Evolutionary conservation across 2,329 filamentous ascomycete species (phyloP).

Genomic region (Hyphodiscus sp.): DNA sequence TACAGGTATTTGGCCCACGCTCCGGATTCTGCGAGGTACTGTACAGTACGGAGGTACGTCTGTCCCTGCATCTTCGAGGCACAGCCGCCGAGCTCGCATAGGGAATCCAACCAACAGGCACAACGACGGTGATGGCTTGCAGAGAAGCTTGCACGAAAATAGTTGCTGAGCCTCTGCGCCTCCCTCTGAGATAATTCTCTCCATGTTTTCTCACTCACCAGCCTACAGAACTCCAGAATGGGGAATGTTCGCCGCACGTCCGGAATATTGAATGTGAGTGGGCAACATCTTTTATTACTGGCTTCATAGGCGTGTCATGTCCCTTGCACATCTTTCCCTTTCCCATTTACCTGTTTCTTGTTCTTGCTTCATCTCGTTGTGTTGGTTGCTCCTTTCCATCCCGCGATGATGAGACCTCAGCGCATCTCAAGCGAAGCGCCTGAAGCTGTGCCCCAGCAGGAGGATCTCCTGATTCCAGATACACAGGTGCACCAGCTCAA

Average conservation of each 20-base stretch:
- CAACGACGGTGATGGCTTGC: neutral
- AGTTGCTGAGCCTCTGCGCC: neutral
- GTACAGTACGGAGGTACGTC: too few species aligned
- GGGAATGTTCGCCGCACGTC: neutral
- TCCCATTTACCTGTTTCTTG: neutral
- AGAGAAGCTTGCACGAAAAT: neutral
- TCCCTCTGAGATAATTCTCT: neutral
- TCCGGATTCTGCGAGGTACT: too few species aligned
- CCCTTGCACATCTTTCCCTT: neutral
- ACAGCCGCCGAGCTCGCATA: neutral
- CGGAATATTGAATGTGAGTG: neutral
- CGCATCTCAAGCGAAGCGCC: slow-evolving; percentile 4
- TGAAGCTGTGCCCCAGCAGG: slow-evolving; percentile 3
- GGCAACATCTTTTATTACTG: neutral
- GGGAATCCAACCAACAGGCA: too few species aligned
- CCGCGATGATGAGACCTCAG: neutral
- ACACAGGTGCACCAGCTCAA: neutral
- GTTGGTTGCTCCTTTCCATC: neutral
- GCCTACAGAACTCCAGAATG: neutral
- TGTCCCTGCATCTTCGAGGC: neutral
- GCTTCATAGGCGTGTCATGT: neutral
- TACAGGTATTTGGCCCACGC: too few species aligned
- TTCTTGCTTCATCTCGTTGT: neutral
- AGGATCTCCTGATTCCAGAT: neutral
- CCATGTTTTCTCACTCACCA: neutral